Conservation (phyloP, 805 yeast species). For the Scheffersomyces spartinae region DNA sequence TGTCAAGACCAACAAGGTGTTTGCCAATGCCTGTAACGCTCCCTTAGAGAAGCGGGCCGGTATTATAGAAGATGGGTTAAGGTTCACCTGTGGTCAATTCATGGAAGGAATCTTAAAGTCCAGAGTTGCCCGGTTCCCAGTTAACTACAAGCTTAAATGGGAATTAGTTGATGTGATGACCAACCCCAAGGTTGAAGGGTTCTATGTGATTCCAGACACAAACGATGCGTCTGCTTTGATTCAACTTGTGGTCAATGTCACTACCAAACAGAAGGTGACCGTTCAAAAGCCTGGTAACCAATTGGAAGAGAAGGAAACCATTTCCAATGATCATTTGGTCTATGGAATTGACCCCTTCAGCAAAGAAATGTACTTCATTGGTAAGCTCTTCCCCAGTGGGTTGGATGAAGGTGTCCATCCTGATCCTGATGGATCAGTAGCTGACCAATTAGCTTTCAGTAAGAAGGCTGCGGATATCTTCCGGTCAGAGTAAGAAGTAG, state of each 20-base stretch:
- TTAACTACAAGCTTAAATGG: constrained; percentile 57
- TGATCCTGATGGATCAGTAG: no score
- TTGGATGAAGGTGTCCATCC: constrained; percentile 26
- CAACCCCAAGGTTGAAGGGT: constrained; percentile 61
- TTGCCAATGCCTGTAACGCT: constrained; percentile 65
- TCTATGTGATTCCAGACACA: constrained; percentile 51
- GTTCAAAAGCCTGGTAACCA: constrained; percentile 12
- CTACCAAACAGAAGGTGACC: constrained; percentile 25
- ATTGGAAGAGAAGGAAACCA: constrained; percentile 13
- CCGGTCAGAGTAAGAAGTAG: no score
- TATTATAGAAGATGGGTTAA: no score
- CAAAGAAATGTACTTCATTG: constrained; percentile 26
- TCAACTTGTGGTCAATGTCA: constrained; percentile 26
- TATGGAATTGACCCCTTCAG: constrained; percentile 27
- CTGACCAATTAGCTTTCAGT: no score
- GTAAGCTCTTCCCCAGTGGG: constrained; percentile 27
- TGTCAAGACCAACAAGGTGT: constrained; percentile 70
- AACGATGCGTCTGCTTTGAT: constrained; percentile 25
- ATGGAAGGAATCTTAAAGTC: constrained; percentile 21
- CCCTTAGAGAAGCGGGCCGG: constrained; percentile 41
- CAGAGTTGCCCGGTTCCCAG: constrained; percentile 37
- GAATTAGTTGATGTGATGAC: constrained; percentile 57
- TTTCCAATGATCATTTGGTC: constrained; percentile 26
- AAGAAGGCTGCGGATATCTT: no score
- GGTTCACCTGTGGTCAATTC: no score